Evolutionary conservation across 768 basidiomycete genomes (phyloP), one percentile per base, ranked within the genome.

Genomic region (Pleurotus sapidus): DNA sequence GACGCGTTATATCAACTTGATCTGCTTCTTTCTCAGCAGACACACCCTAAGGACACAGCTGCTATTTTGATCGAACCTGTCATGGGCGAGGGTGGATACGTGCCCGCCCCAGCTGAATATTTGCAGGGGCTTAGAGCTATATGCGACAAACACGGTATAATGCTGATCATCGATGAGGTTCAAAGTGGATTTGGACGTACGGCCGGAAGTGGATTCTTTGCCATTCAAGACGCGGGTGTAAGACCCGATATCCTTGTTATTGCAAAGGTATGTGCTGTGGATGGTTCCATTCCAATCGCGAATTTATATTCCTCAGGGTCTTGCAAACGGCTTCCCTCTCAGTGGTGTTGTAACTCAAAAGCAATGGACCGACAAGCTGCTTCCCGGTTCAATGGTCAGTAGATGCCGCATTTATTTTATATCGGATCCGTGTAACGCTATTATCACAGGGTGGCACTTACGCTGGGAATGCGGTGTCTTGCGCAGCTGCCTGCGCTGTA

Each of bases 41-140:
- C 87, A 5, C 78, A 87, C 1, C 91, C 95, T 0, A 70, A 73
- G 4, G 95, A 98, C 68, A 95, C 94, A 0, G 93, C 95, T 1
- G 95, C 94, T n/a, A 88, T 98, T 65, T 73, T 98, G 61, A 72
- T 98, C 42, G 96, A 98, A 77, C 91, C 96, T 42, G 88, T 98
- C 1, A 78, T 98, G 27, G 95, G 95, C 23, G 96, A 98, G 71
- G 96, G 96, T 37, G 96, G 96, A 1, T 98, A 98, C 70, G 91
- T 97, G 14, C 87, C 92, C 25, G 92, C 94, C 0, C 92, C 94
- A 0, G 66, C 83, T 1, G 82, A 83, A 18, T 98, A 91, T 76
- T 70, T 98, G 58, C 79, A 82, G 46, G 93, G 92, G 18, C 72
- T 98, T 46, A 78, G 95, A 59, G 77, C 78, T 51, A 78, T 95